Percentiles rank a stretch among this genome's conserved stretches.
Evolutionary conservation across 1,284 basidiomycete species (phyloP).

Genomic region (Apiotrichum mycotoxinovorans): DNA sequence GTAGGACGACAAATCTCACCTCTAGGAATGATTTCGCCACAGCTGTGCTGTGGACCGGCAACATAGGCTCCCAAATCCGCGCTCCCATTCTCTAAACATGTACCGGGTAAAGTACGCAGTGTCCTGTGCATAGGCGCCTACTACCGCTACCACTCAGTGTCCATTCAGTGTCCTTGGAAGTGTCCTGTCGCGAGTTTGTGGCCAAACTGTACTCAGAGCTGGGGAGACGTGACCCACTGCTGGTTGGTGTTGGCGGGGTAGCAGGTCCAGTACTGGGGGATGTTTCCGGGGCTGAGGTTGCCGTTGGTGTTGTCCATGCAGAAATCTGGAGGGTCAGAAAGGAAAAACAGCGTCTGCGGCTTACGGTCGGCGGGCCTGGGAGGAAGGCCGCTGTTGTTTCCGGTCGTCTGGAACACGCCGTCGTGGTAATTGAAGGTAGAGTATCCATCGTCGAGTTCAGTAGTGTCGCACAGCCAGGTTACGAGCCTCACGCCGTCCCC

Average conservation of each 20-base stretch:
- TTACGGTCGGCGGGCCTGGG: not conserved
- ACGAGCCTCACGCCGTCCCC: not conserved
- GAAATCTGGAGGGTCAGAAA: not conserved
- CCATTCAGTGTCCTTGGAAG: too few relatives aligned
- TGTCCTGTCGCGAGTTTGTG: too few relatives aligned
- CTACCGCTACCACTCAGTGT: too few relatives aligned
- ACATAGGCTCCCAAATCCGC: too few relatives aligned
- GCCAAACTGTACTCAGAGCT: not conserved
- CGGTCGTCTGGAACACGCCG: not conserved
- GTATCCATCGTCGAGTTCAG: not conserved
- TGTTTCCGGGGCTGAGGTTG: not conserved
- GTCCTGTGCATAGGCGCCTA: too few relatives aligned
- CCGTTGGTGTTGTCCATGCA: slow-evolving; percentile 2
- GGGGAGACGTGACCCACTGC: not conserved
- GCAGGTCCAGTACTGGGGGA: not conserved
- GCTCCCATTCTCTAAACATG: too few relatives aligned
- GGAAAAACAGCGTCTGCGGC: not conserved
- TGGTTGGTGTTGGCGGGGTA: not conserved
- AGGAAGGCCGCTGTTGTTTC: not conserved
- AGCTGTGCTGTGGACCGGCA: too few relatives aligned
- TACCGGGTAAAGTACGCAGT: too few relatives aligned
- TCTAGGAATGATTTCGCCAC: too few relatives aligned
- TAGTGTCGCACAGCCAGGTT: not conserved
- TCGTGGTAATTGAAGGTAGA: not conserved
- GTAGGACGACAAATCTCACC: too few relatives aligned